These are phyloP conservation scores for Ogataea hybrid DNA, from an alignment of 1,139 yeast genomes.

Conservation along the genomic window DNA sequence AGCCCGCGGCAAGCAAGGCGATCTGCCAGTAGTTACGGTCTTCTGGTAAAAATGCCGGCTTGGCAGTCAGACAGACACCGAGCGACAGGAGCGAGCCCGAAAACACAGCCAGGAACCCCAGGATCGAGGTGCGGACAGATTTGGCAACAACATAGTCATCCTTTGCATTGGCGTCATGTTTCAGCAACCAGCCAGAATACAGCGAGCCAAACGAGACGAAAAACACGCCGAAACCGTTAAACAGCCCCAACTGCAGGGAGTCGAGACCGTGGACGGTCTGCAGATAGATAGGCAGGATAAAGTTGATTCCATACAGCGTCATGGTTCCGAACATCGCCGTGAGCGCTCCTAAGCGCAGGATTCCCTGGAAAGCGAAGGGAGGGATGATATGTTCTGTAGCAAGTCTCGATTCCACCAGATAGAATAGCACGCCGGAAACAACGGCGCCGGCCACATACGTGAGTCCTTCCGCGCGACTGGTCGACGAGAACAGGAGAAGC, in stretches of 20 bases:
- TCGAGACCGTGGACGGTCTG: slow-evolving; percentile 64
- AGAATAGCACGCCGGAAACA: slow-evolving; percentile 33
- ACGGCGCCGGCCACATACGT: slow-evolving; percentile 16
- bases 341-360: slow-evolving; percentile 40
- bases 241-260: slow-evolving; percentile 43
- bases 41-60: slow-evolving; percentile 21
- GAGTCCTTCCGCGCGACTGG: slow-evolving; percentile 5
- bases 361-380: slow-evolving; percentile 41
- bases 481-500: slow-evolving; percentile 35
- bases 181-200: slow-evolving; percentile 48
- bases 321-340: slow-evolving; percentile 54
- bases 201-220: slow-evolving; percentile 57
- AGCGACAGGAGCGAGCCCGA: slow-evolving; percentile 27
- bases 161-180: slow-evolving; percentile 50
- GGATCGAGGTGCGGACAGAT: slow-evolving; percentile 42
- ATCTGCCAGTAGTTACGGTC: slow-evolving; percentile 21
- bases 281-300: slow-evolving; percentile 37
- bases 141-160: slow-evolving; percentile 57
- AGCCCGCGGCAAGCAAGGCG: slow-evolving; percentile 37
- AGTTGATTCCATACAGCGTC: slow-evolving; percentile 28
- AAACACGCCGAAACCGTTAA: slow-evolving; percentile 43
- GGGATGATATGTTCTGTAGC: slow-evolving; percentile 58
- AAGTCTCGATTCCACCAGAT: slow-evolving; percentile 44
- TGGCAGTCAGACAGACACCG: slow-evolving; percentile 17
- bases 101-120: slow-evolving; percentile 27